Base-by-base conservation (phyloP, 257 asterid species). In the Nicotiana noctiflora region DNA sequence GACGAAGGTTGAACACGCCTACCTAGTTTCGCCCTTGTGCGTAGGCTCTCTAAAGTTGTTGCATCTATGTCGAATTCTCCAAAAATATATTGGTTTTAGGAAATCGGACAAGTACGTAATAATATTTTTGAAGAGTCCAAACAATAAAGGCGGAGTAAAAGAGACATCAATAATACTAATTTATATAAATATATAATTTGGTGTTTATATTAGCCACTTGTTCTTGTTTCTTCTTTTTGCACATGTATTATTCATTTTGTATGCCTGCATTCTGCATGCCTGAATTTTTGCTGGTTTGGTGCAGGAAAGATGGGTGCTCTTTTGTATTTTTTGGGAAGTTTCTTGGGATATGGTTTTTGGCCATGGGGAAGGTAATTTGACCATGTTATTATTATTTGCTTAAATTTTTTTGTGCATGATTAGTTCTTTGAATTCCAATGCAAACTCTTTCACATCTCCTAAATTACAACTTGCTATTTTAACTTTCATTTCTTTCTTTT, bases 381-480 rank as follows among this genome's bases (percentile, higher is more conserved):
- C 82, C 74, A 72, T 46, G 5, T 23, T 23, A 72, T 46, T 72
- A 31, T 72, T 21, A 21, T 46, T 55, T 56, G 67, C 67, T 44
- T 40, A 56, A 14, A 61, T 12, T 0, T 49, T 40, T 81, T 60
- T 19, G 31, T 51, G 53, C 51, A 68, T 57, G 31, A 9, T 64
- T 76, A 46, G 53, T 51, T 51, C 75, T 75, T 77, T 44, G 75
- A 77, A 65, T 77, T 82, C 85, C 75, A 52, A 77, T 6, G 81
- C 82, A 21, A 72, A 23, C 15, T 46, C 37, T 72, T 23, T 23
- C 60, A 72, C 15, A 21, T 72, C 51, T 72, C 49, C 60, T 72
- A 70, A 46, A 44, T 2, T 13, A 3, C 0, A 10, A 21, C 7
- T 21, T 21, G 59, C 13, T 70, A 6, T 21, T 5, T 13, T 51